These are phyloP conservation scores for Dipodascus geniculatus DNA, from an alignment of 805 yeast species.

Conservation along the genomic window DNA sequence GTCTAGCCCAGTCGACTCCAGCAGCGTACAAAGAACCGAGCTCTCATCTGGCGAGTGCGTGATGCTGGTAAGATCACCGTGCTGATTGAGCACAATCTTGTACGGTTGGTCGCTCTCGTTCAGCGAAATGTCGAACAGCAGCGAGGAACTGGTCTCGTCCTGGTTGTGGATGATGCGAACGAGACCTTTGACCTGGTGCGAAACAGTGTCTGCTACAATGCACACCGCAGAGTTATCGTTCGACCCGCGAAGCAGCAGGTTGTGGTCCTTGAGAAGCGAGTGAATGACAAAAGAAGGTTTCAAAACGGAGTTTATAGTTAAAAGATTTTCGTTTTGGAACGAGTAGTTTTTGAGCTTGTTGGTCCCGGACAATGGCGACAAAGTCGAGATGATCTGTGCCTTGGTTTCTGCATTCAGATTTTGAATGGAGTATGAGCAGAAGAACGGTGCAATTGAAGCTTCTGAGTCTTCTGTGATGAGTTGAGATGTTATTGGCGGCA, in stretches of 20 bases:
- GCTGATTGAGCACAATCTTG: neutral
- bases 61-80: conserved; percentile 1
- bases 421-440: neutral
- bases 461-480: neutral
- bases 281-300: neutral
- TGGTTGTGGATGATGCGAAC: neutral
- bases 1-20: conserved; percentile 12
- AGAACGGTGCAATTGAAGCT: neutral
- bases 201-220: neutral
- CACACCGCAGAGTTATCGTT: neutral
- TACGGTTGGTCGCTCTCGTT: neutral
- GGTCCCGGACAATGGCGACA: neutral
- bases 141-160: neutral
- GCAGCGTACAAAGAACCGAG: conserved; percentile 5
- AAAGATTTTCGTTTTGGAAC: neutral
- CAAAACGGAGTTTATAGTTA: neutral
- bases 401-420: neutral
- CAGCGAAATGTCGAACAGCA: neutral
- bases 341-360: neutral
- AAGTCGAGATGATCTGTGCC: neutral
- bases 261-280: neutral
- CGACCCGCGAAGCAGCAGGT: neutral
- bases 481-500: neutral
- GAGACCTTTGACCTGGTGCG: neutral
- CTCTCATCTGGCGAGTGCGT: neutral